phyloP scores from a whole-genome alignment of 73 alveolate species.

The Symbiodinium natans region DNA sequence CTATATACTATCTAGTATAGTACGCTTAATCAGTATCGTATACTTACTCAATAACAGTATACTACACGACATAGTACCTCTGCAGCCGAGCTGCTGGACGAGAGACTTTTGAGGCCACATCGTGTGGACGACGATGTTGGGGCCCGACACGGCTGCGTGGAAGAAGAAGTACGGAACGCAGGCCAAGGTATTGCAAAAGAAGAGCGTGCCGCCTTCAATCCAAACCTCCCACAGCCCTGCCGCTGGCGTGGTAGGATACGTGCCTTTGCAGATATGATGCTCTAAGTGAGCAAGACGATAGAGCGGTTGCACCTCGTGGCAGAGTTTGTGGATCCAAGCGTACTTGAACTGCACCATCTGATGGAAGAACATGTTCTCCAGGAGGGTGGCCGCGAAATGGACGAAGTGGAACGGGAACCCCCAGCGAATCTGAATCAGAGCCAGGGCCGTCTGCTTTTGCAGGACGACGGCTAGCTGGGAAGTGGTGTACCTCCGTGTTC shows the following conservation, averaged over 20 bases:
- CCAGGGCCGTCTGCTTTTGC: constrained; percentile 59
- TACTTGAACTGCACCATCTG: constrained; percentile 58
- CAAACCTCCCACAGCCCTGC: constrained; percentile 70
- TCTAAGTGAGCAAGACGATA: constrained; percentile 59
- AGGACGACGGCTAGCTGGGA: constrained; percentile 32
- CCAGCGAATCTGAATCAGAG: constrained; percentile 9
- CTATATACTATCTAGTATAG: no score
- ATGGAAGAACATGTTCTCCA: constrained; percentile 36
- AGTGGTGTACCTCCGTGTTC: constrained; percentile 61
- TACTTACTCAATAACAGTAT: no score
- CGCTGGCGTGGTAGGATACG: constrained; percentile 57
- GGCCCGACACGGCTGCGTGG: constrained; percentile 20
- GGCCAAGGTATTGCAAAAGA: constrained; percentile 56
- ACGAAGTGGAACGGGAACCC: constrained; percentile 43
- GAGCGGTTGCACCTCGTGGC: constrained; percentile 41
- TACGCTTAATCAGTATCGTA: no score
- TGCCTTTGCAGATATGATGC: constrained; percentile 74
- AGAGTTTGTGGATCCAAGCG: constrained; percentile 65
- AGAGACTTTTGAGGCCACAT: constrained; percentile 69
- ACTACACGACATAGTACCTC: no score
- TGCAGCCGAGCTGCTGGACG: not conserved
- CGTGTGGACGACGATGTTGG: constrained; percentile 30
- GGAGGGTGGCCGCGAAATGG: constrained; percentile 36
- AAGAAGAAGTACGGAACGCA: constrained; percentile 32
- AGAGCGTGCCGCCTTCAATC: constrained; percentile 65